Percentiles rank a stretch among this genome's conserved stretches.
Evolutionary conservation across 2,329 filamentous ascomycete genomes (phyloP).

Genomic region (Metarhizium brunneum): DNA sequence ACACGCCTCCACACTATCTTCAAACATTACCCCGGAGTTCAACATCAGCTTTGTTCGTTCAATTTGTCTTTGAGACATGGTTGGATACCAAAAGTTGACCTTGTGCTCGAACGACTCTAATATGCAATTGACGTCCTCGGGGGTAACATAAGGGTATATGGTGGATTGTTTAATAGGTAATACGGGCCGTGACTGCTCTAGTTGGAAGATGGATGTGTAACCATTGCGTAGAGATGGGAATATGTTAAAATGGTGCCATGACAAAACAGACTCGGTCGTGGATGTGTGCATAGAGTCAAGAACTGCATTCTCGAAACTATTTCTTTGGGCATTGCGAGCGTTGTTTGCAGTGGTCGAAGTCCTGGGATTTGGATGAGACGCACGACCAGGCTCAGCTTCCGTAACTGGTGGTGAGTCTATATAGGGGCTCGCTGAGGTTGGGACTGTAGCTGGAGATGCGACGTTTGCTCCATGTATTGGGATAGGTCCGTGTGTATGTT

Average conservation of each 20-base stretch:
- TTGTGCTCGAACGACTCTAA: conserved; percentile 34
- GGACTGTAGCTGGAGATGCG: background rate
- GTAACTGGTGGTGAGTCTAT: conserved; percentile 4
- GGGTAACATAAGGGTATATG: conserved; percentile 32
- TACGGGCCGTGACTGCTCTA: conserved; percentile 33
- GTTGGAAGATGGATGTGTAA: conserved; percentile 35
- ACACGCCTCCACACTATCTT: conserved; percentile 29
- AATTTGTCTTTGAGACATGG: conserved; percentile 32
- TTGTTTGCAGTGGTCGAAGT: conserved; percentile 13
- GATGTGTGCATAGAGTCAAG: conserved; percentile 41
- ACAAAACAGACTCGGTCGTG: conserved; percentile 39
- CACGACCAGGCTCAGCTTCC: conserved; percentile 6
- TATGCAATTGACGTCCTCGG: conserved; percentile 30
- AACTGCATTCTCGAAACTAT: conserved; percentile 34
- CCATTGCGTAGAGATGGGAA: conserved; percentile 33
- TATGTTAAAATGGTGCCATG: conserved; percentile 39
- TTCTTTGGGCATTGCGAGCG: conserved; percentile 9
- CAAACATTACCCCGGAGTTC: conserved; percentile 22
- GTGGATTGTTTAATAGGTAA: conserved; percentile 23
- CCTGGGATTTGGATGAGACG: conserved; percentile 15
- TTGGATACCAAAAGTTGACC: conserved; percentile 46
- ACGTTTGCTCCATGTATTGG: background rate
- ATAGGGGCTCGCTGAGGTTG: background rate
- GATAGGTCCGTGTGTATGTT: conserved; percentile 7
- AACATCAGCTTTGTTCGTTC: conserved; percentile 22